Conservation (phyloP, 352 stramenopile genomes). For the Pythium pyrilobum region DNA sequence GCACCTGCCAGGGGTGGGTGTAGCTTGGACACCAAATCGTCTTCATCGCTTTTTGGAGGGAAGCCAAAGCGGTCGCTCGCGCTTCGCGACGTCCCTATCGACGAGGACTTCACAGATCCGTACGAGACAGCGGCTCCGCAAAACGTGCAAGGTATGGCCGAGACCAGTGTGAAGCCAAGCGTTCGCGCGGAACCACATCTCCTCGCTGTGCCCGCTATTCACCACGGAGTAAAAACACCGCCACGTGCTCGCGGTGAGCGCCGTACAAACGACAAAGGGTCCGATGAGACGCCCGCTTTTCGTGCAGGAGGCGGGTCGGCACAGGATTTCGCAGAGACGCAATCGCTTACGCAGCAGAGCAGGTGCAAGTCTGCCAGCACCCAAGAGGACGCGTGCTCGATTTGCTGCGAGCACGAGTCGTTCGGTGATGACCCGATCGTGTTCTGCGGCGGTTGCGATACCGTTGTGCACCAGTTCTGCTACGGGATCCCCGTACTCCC, state of each 20-base stretch:
- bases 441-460: constrained; percentile 87
- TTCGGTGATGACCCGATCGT: constrained; percentile 89
- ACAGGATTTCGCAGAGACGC: not conserved
- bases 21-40: not conserved
- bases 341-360: not conserved
- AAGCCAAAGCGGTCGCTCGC: constrained; percentile 17
- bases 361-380: not conserved
- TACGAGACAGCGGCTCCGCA: too few species aligned
- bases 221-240: too few species aligned
- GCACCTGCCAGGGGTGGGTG: constrained; percentile 15
- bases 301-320: not conserved
- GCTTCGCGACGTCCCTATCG: not conserved
- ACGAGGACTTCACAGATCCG: not conserved
- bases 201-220: too few species aligned
- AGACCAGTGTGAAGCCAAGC: too few species aligned
- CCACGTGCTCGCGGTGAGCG: not conserved
- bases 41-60: constrained; percentile 9
- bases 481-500: constrained; percentile 74
- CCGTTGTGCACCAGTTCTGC: constrained; percentile 87
- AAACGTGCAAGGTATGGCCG: too few species aligned
- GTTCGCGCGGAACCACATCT: too few species aligned
- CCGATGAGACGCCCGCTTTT: too few species aligned
- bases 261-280: not conserved
- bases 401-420: constrained; percentile 79
- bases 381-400: constrained; percentile 40